These are phyloP conservation scores for Dictyophora rubrovolvata DNA, from an alignment of 768 basidiomycete species.

Conservation along the genomic window DNA sequence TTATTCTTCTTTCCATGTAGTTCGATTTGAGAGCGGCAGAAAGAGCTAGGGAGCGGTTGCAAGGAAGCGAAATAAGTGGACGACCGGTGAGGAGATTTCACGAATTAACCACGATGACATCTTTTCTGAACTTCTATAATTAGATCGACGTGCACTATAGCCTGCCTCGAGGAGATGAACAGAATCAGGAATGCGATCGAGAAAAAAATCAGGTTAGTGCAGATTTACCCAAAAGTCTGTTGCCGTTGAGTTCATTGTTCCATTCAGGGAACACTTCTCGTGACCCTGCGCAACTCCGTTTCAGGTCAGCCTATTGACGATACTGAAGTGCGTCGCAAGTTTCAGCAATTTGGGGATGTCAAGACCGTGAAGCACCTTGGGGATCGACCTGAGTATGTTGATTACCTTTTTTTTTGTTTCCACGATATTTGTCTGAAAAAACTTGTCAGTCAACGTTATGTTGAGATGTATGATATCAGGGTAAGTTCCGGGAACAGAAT, in stretches of 20 bases:
- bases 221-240: not conserved
- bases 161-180: constrained; percentile 78
- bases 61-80: constrained; percentile 79
- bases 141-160: constrained; percentile 98
- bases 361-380: constrained; percentile 62
- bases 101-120: not conserved
- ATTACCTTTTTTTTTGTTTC: not conserved
- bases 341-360: constrained; percentile 85
- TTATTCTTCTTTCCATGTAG: constrained; percentile 29
- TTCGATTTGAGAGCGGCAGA: constrained; percentile 90
- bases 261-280: constrained; percentile 69
- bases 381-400: constrained; percentile 49
- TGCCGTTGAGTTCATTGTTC: not conserved
- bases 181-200: constrained; percentile 43
- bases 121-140: constrained; percentile 3
- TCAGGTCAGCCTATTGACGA: constrained; percentile 67
- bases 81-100: constrained; percentile 58
- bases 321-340: constrained; percentile 74
- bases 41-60: constrained; percentile 80
- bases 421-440: constrained; percentile 7
- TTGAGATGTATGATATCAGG: constrained; percentile 90
- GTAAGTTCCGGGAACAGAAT: constrained; percentile 30
- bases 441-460: constrained; percentile 61
- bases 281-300: constrained; percentile 64
- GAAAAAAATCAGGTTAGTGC: constrained; percentile 75